A percentile compares a stretch with the other conserved stretches of the same genome.
Conservation (phyloP, 129 eudicot species). For the Dittrichia graveolens region DNA sequence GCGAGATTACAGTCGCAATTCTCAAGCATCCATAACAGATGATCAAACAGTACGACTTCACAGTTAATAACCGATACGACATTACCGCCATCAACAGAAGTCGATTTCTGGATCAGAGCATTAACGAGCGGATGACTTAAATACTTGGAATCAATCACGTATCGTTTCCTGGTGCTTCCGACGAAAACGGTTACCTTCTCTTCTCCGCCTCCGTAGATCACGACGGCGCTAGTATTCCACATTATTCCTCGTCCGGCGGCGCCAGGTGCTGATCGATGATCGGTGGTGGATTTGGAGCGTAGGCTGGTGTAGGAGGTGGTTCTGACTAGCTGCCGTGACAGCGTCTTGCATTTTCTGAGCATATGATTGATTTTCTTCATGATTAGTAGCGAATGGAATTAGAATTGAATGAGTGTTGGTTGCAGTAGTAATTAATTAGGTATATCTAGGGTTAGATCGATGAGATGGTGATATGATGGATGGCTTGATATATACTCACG, state of each 20-base stretch:
- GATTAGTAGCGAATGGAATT: neutral
- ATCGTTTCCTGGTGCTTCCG: constrained; percentile 48
- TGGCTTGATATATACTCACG: constrained; percentile 33
- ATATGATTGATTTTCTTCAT: constrained; percentile 47
- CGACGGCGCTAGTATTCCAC: constrained; percentile 21
- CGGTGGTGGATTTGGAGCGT: constrained; percentile 31
- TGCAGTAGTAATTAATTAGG: constrained; percentile 11
- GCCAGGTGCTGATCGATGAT: neutral
- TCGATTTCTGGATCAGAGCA: constrained; percentile 41
- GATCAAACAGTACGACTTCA: constrained; percentile 60
- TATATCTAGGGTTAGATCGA: neutral
- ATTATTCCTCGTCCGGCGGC: constrained; percentile 16
- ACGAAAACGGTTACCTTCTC: constrained; percentile 43
- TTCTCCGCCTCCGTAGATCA: constrained; percentile 22
- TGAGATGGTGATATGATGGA: constrained; percentile 25
- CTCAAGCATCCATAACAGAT: constrained; percentile 58
- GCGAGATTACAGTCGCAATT: constrained; percentile 43
- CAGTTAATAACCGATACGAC: constrained; percentile 35
- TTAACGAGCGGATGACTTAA: constrained; percentile 51
- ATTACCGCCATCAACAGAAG: constrained; percentile 10
- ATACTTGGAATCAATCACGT: constrained; percentile 44
- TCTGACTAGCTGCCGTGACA: constrained; percentile 43
- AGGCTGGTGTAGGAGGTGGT: constrained; percentile 37
- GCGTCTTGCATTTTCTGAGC: constrained; percentile 49
- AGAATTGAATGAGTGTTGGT: neutral